A percentile compares a stretch with the other conserved stretches of the same genome.
These are phyloP conservation scores for Pseudonitzschia multistriata DNA, from an alignment of 108 stramenopile genomes.

Conservation along the genomic window DNA sequence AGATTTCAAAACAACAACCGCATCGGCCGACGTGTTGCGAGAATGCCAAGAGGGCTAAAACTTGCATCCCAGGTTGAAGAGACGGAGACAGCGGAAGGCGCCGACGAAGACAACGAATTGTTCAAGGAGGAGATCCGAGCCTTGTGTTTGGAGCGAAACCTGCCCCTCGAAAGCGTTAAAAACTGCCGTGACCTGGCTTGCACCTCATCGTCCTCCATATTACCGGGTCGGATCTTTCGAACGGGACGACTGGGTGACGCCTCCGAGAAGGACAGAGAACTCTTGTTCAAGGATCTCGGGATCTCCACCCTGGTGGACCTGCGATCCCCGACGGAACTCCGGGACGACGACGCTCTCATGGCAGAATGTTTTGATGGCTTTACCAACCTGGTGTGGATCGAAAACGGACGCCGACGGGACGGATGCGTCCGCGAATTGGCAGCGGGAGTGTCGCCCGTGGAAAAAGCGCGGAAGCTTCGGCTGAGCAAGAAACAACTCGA, in stretches of 20 bases:
- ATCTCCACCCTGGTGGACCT: slow-evolving; percentile 85
- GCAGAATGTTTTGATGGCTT: slow-evolving; percentile 68
- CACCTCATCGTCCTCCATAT: slow-evolving; percentile 61
- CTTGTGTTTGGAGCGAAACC: slow-evolving; percentile 71
- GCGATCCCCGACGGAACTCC: slow-evolving; percentile 83
- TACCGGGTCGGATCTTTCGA: slow-evolving; percentile 68
- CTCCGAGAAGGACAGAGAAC: slow-evolving; percentile 61
- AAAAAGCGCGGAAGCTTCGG: slow-evolving; percentile 32
- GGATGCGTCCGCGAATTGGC: slow-evolving; percentile 57
- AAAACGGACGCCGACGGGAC: slow-evolving; percentile 54
- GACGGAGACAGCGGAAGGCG: slow-evolving; percentile 10
- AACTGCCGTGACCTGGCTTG: slow-evolving; percentile 89
- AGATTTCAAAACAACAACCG: background rate
- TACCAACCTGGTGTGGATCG: slow-evolving; percentile 72
- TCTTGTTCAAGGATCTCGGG: slow-evolving; percentile 57
- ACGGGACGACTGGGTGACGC: slow-evolving; percentile 88
- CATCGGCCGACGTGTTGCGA: background rate
- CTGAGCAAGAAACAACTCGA: slow-evolving; percentile 20
- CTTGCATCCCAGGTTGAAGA: slow-evolving; percentile 12
- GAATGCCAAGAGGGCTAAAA: background rate
- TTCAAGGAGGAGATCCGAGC: slow-evolving; percentile 41
- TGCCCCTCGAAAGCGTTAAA: slow-evolving; percentile 77
- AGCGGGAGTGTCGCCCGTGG: slow-evolving; percentile 48
- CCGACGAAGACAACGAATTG: slow-evolving; percentile 7
- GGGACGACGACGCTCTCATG: slow-evolving; percentile 73